phyloP scores from a whole-genome alignment of 2,329 filamentous ascomycete species.

The Talaromyces sp. region DNA sequence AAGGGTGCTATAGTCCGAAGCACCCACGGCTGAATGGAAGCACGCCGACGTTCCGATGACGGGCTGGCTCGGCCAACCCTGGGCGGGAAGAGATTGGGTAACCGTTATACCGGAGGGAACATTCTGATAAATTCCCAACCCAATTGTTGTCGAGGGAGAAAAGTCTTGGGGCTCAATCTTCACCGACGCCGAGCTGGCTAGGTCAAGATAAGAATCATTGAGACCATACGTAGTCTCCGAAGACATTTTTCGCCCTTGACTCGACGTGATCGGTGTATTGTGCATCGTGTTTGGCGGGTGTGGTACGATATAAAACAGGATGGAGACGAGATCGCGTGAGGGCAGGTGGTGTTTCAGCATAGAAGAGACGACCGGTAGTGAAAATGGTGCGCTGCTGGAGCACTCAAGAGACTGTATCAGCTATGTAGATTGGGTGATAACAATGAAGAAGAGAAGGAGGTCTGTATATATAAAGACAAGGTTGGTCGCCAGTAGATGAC shows the following conservation, averaged over 20 bases:
- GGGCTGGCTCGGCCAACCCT: slow-evolving; percentile 19
- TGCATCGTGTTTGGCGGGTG: slow-evolving; percentile 16
- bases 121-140: slow-evolving; percentile 27
- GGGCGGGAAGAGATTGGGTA: slow-evolving; percentile 16
- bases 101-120: slow-evolving; percentile 16
- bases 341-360: not conserved
- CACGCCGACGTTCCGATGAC: slow-evolving; percentile 14
- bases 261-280: slow-evolving; percentile 16
- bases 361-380: not conserved
- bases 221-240: slow-evolving; percentile 9
- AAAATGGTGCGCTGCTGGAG: not conserved
- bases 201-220: slow-evolving; percentile 20
- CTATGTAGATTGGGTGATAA: slow-evolving; percentile 2
- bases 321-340: not conserved
- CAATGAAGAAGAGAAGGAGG: slow-evolving; percentile 12
- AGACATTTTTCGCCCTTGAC: slow-evolving; percentile 11
- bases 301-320: not conserved
- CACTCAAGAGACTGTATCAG: not conserved
- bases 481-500: not conserved
- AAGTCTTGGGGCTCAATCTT: slow-evolving; percentile 9
- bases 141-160: slow-evolving; percentile 15
- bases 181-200: slow-evolving; percentile 9
- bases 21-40: slow-evolving; percentile 17
- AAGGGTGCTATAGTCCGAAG: slow-evolving; percentile 14
- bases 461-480: slow-evolving; percentile 10